Evolutionary conservation across 2,329 filamentous ascomycete species (phyloP), one percentile per base, ranked within the genome.

Genomic region (Sporothrix inflata): DNA sequence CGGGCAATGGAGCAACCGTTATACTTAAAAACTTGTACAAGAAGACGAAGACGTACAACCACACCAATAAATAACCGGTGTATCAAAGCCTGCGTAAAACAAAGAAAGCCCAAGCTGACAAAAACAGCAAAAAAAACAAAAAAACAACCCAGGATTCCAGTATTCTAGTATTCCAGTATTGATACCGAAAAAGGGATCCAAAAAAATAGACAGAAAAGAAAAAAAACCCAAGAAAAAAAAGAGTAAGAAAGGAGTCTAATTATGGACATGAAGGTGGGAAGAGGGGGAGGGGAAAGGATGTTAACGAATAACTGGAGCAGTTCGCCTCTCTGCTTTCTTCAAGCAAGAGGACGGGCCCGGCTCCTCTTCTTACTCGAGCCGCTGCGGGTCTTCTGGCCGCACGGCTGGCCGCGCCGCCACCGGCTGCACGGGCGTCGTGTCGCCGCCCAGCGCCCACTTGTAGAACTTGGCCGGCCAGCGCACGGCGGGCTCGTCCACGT

Each of bases 401-500:
- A 11, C 7, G 4, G 16, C 19, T 53, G 49, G 51, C 34, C 12
- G 66, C 19, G 34, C n/a, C 8, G 49, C 19, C 3, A 19, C 7
- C 19, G 34, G 8, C 53, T 27, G 53, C 2, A 69, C 60, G 14
- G 73, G 51, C 24, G 65, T n/a, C 3, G 40, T 30, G 3, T 67
- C 67, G 12, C 34, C 11, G 12, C 16, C 70, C 3, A 74, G 40
- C 6, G 66, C 61, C 76, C 79, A 83, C 73, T 79, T 83, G 79
- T 91, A 90, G 21, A 89, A 73, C 87, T 87, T 88, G 40, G 83
- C 82, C 12, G 87, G 80, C 76, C 90, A 84, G 63, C 80, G 85
- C 19, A 92, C 87, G 65, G 86, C 86, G 1, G 89, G 89, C 74
- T 89, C 86, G 74, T 91, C 89, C 19, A 91, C 80, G 21, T 82